Conservation (phyloP, 2,329 filamentous ascomycete genomes). For the Aspergillus tubingensis region DNA sequence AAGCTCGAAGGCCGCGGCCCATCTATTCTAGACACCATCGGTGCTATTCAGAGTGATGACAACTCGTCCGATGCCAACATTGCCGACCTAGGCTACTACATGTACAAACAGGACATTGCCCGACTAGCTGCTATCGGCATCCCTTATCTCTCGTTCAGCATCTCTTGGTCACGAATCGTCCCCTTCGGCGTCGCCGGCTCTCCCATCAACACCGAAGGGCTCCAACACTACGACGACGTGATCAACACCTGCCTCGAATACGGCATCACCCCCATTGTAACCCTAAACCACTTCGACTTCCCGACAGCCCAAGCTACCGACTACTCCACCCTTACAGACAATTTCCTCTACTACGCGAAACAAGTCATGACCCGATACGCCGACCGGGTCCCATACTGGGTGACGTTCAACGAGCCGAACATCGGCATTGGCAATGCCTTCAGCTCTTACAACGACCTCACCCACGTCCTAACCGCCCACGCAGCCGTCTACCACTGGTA, state of each 20-base stretch:
- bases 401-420: constrained; percentile 46
- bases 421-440: constrained; percentile 44
- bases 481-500: constrained; percentile 42
- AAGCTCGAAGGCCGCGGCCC: constrained; percentile 44
- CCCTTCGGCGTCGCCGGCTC: constrained; percentile 49
- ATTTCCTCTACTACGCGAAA: constrained; percentile 42
- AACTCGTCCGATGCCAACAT: constrained; percentile 50
- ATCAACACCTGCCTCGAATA: constrained; percentile 47
- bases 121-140: constrained; percentile 43
- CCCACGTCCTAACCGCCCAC: constrained; percentile 53
- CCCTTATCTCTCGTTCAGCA: constrained; percentile 47
- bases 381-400: constrained; percentile 44
- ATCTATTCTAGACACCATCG: constrained; percentile 42
- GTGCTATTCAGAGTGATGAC: constrained; percentile 19
- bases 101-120: constrained; percentile 52
- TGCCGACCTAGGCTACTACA: constrained; percentile 52
- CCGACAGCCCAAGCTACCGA: constrained; percentile 28
- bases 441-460: constrained; percentile 51
- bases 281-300: constrained; percentile 39
- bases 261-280: constrained; percentile 49
- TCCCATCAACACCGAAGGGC: constrained; percentile 49
- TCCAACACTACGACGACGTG: constrained; percentile 53
- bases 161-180: constrained; percentile 53
- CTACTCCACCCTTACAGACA: constrained; percentile 43
- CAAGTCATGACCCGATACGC: constrained; percentile 42